A percentile compares a stretch with the other conserved stretches of the same genome.
Evolutionary conservation across 2,329 filamentous ascomycete genomes (phyloP).

Genomic region (Fusarium floridanum): DNA sequence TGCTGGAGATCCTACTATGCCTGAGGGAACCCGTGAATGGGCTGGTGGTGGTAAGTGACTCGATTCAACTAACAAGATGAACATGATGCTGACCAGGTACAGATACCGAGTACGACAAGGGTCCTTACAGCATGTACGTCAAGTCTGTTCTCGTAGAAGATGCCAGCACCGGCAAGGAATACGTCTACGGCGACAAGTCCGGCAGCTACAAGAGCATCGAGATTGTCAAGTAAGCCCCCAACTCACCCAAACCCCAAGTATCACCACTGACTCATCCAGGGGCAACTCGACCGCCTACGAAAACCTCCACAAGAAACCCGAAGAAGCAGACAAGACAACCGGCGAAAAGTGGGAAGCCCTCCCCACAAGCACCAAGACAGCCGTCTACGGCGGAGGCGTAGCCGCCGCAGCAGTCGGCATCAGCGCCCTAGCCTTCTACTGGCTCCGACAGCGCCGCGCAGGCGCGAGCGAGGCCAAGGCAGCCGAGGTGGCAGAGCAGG

Average conservation of each 20-base stretch:
- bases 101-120: constrained; percentile 72
- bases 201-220: constrained; percentile 76
- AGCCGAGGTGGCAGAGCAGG: constrained; percentile 58
- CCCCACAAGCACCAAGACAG: constrained; percentile 63
- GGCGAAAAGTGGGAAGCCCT: constrained; percentile 68
- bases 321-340: constrained; percentile 58
- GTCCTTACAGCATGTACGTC: constrained; percentile 81
- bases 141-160: constrained; percentile 69
- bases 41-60: constrained; percentile 66
- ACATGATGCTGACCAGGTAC: not conserved
- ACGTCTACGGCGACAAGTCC: constrained; percentile 71
- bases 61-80: fast-evolving
- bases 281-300: constrained; percentile 70
- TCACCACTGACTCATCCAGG: too few relatives aligned
- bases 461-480: constrained; percentile 66
- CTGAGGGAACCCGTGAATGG: constrained; percentile 73
- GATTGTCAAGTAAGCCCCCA: constrained; percentile 59
- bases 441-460: constrained; percentile 65
- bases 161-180: constrained; percentile 73
- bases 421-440: constrained; percentile 63
- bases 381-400: constrained; percentile 64
- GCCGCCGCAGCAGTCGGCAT: constrained; percentile 58
- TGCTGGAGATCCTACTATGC: constrained; percentile 68
- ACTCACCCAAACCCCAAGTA: too few relatives aligned
- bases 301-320: constrained; percentile 56